phyloP scores from a whole-genome alignment of 208 protist genomes.

The Wallacemonas collosoma region DNA sequence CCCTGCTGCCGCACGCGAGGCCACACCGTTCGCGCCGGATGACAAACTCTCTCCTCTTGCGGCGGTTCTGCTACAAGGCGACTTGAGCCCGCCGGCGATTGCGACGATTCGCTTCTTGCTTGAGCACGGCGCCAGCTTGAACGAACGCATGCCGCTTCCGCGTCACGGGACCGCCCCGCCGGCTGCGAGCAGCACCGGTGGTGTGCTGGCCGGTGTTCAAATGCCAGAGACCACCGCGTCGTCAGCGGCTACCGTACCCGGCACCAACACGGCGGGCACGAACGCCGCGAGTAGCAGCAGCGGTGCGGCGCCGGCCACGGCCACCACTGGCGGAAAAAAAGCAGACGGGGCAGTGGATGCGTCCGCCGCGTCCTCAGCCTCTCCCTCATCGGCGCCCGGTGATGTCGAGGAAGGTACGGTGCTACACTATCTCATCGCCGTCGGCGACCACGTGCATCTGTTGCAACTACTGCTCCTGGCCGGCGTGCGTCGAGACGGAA shows the following conservation, averaged over 20 bases:
- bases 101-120: slow-evolving; percentile 56
- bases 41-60: slow-evolving; percentile 37
- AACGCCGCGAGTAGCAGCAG: too few species aligned
- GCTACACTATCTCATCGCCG: slow-evolving; percentile 75
- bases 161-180: slow-evolving; percentile 20
- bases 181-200: slow-evolving; percentile 9
- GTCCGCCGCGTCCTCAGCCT: neutral
- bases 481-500: slow-evolving; percentile 28
- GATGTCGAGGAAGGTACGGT: slow-evolving; percentile 40
- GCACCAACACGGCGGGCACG: too few species aligned
- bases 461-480: slow-evolving; percentile 56
- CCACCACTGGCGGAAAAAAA: neutral
- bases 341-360: neutral
- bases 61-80: slow-evolving; percentile 52
- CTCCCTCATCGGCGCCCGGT: too few species aligned
- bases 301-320: neutral
- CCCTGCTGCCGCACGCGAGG: slow-evolving; percentile 54
- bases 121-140: slow-evolving; percentile 50
- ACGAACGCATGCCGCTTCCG: slow-evolving; percentile 43
- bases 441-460: slow-evolving; percentile 58
- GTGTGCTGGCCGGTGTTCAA: neutral
- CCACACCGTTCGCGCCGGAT: slow-evolving; percentile 38
- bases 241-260: neutral
- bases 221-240: neutral
- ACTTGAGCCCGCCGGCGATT: slow-evolving; percentile 32